These are phyloP conservation scores for Camellia oleifera DNA, from an alignment of 179 eudicot genomes.

Conservation along the genomic window DNA sequence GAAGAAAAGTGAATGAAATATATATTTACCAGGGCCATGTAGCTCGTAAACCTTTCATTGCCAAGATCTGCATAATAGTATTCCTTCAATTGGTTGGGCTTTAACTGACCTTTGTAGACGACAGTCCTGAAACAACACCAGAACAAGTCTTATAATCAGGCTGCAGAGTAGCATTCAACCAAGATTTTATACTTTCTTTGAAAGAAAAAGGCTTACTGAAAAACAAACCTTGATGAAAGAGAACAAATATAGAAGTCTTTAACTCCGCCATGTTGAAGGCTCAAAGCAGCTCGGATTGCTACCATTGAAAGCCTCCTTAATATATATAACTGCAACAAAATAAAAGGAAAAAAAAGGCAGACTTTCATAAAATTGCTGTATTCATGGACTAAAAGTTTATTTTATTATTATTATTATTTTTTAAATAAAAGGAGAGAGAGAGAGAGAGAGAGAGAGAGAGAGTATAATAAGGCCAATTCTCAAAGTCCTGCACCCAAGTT, in stretches of 20 bases:
- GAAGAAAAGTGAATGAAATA: slow-evolving; percentile 51
- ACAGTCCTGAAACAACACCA: slow-evolving; percentile 66
- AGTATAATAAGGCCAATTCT: not conserved
- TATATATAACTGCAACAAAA: slow-evolving; percentile 71
- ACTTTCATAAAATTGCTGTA: not conserved
- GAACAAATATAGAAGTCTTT: slow-evolving; percentile 96
- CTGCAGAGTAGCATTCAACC: not conserved
- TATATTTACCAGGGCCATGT: slow-evolving; percentile 99
- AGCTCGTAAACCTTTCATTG: slow-evolving; percentile 99
- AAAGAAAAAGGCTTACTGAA: not conserved
- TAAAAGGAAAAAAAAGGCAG: not conserved
- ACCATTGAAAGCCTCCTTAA: slow-evolving; percentile 92
- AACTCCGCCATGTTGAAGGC: slow-evolving; percentile 83
- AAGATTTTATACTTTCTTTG: not conserved
- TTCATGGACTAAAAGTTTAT: not conserved
- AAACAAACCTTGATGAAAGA: slow-evolving; percentile 79
- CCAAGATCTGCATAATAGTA: slow-evolving; percentile 95
- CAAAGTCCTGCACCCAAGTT: not conserved
- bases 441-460: not conserved
- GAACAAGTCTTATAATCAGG: slow-evolving; percentile 2
- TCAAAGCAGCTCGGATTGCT: slow-evolving; percentile 91
- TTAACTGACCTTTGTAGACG: slow-evolving; percentile 98
- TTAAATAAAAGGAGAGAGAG: too few relatives aligned
- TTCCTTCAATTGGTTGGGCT: slow-evolving; percentile 88
- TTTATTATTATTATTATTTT: too few relatives aligned